These are phyloP conservation scores for Trichoderma brevicompactum DNA, from an alignment of 2,329 filamentous ascomycete species.

Conservation along the genomic window DNA sequence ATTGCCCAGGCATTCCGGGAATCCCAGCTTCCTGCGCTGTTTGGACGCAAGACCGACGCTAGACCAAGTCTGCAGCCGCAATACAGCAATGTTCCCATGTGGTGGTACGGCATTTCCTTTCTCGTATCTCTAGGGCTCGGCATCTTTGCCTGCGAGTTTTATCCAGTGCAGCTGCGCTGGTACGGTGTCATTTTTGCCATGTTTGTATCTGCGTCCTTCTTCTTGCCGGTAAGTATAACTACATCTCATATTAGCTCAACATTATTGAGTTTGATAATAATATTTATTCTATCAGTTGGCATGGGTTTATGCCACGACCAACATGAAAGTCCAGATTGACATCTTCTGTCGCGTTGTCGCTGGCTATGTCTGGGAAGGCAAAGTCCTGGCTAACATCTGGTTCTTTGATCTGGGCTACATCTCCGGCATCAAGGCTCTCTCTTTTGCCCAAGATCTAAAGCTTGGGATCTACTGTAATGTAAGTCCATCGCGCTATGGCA, in stretches of 20 bases:
- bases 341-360: conserved; percentile 51
- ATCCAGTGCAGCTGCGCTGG: conserved; percentile 40
- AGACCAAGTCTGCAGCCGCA: conserved; percentile 29
- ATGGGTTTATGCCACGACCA: conserved; percentile 47
- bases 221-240: conserved; percentile 35
- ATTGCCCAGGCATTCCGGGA: conserved; percentile 29
- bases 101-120: conserved; percentile 36
- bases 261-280: not conserved
- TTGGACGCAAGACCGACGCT: not conserved
- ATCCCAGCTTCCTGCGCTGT: conserved; percentile 17
- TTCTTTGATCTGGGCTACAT: conserved; percentile 48
- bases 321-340: conserved; percentile 48
- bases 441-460: conserved; percentile 51
- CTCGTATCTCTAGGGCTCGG: conserved; percentile 36
- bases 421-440: conserved; percentile 47
- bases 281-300: conserved; percentile 33
- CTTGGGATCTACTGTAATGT: conserved; percentile 48
- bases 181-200: conserved; percentile 40
- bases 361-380: conserved; percentile 51
- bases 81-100: conserved; percentile 34
- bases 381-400: conserved; percentile 47
- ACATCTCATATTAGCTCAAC: not conserved
- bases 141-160: conserved; percentile 40
- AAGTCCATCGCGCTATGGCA: not conserved
- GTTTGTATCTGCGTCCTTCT: conserved; percentile 38